Evolutionary conservation across 768 basidiomycete species (phyloP), one percentile per base, ranked within the genome.

Genomic region (Mrakia hoshinonis): DNA sequence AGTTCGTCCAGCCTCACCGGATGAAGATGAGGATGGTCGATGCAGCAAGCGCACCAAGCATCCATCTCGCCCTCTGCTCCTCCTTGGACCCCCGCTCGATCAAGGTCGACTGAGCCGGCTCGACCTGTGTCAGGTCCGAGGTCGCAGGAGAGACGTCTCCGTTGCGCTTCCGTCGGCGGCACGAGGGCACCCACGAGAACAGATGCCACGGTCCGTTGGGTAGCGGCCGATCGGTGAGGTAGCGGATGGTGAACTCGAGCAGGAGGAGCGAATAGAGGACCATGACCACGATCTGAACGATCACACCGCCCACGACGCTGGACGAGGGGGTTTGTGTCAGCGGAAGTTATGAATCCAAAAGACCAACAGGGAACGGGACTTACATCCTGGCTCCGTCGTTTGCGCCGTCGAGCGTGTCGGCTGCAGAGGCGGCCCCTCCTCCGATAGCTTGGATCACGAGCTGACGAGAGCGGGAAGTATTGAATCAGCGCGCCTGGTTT

Each of bases 271-370:
- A 46, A n/a, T 47, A 65, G 26, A 24, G 12, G 5, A 65, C 63
- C 63, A 65, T 65, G 63, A 65, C 46, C 39, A 65, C 63, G 13
- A 65, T 46, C 43, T 65, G 46, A 2, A 43, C 58, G 22, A 61
- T 38, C 11, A 61, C 34, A 22, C 58, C 58, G 31, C 58, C 58
- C 12, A 61, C 58, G n/a, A n/a, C n/a, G n/a, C n/a, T n/a, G n/a
- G n/a, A n/a, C n/a, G n/a, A n/a, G n/a, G n/a, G n/a, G n/a, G n/a
- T n/a, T n/a, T n/a, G n/a, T n/a, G n/a, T n/a, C n/a, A n/a, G n/a
- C n/a, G n/a, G n/a, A n/a, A n/a, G n/a, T n/a, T n/a, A n/a, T n/a
- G n/a, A n/a, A n/a, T n/a, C n/a, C n/a, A n/a, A n/a, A n/a, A n/a
- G n/a, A n/a, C n/a, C n/a, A n/a, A 9, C 9, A 43, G 43, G 43